Conservation (phyloP, 225 moss, liverwort and hornwort species). For the Pseudisothecium myosuroides region DNA sequence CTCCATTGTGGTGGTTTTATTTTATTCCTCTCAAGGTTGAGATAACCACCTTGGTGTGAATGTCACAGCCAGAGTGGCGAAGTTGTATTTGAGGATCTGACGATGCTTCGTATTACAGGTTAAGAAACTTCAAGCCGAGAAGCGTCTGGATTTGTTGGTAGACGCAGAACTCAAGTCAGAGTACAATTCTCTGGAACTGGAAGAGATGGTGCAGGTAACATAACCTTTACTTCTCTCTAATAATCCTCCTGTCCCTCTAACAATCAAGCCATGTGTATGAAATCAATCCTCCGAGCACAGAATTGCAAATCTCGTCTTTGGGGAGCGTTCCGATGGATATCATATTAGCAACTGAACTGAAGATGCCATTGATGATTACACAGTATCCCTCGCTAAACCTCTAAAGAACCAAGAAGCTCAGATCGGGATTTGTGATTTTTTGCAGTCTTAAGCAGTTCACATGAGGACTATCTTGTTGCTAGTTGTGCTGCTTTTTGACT, state of each 20-base stretch:
- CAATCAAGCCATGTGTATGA: background rate
- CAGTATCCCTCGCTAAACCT: background rate
- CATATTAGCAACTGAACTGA: background rate
- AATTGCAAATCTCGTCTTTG: background rate
- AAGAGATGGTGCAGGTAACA: constrained; percentile 93
- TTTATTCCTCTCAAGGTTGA: background rate
- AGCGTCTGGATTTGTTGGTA: constrained; percentile 72
- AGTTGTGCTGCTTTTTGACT: background rate
- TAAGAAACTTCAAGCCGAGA: constrained; percentile 87
- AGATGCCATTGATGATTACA: background rate
- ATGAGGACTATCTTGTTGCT: background rate
- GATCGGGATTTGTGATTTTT: background rate
- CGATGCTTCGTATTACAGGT: constrained; percentile 29
- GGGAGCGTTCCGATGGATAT: background rate
- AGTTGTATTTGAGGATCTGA: background rate
- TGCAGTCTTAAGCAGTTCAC: background rate
- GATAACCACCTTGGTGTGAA: background rate
- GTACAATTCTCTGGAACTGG: constrained; percentile 67
- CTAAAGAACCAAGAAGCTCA: background rate
- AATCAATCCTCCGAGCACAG: background rate
- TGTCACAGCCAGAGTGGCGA: background rate
- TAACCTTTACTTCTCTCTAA: background rate
- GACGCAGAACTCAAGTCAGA: constrained; percentile 73
- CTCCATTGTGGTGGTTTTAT: background rate
- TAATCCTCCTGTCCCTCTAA: background rate